Evolutionary conservation across 2,329 filamentous ascomycete genomes (phyloP).

Genomic region (Malbranchea zuffiana): DNA sequence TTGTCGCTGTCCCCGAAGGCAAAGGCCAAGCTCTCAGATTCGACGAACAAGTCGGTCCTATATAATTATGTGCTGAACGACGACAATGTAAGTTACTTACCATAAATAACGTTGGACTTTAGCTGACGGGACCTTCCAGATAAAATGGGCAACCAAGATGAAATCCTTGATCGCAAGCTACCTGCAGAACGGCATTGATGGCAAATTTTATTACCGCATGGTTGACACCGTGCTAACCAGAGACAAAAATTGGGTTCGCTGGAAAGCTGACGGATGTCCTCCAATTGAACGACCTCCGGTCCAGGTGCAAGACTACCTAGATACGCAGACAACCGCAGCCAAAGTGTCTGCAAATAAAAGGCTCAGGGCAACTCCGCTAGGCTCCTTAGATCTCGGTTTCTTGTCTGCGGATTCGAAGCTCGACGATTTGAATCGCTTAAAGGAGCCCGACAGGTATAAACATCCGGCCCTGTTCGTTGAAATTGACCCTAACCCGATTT

Average conservation of each 20-base stretch:
- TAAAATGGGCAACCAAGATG: constrained; percentile 73
- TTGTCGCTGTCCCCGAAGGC: constrained; percentile 75
- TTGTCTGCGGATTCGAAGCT: constrained; percentile 55
- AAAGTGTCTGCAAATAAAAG: constrained; percentile 61
- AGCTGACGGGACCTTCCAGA: constrained; percentile 36
- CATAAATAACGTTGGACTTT: background rate
- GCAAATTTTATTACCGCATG: constrained; percentile 90
- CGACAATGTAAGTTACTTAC: constrained; percentile 55
- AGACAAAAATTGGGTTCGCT: constrained; percentile 98
- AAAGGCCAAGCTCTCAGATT: constrained; percentile 63
- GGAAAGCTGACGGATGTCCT: constrained; percentile 92
- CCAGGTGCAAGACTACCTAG: constrained; percentile 55
- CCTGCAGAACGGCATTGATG: constrained; percentile 67
- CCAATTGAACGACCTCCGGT: constrained; percentile 69
- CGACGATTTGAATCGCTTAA: constrained; percentile 58
- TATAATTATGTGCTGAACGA: constrained; percentile 70
- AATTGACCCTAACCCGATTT: constrained; percentile 14
- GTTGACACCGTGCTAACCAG: constrained; percentile 90
- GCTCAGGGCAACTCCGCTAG: constrained; percentile 56
- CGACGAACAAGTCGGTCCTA: constrained; percentile 77
- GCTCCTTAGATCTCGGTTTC: constrained; percentile 66
- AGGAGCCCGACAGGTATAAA: constrained; percentile 44
- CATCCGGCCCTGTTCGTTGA: background rate
- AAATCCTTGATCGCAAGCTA: constrained; percentile 71
- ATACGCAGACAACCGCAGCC: constrained; percentile 55